Base-by-base conservation (phyloP, 2,329 filamentous ascomycete genomes). In the Waltergamsia citrina region DNA sequence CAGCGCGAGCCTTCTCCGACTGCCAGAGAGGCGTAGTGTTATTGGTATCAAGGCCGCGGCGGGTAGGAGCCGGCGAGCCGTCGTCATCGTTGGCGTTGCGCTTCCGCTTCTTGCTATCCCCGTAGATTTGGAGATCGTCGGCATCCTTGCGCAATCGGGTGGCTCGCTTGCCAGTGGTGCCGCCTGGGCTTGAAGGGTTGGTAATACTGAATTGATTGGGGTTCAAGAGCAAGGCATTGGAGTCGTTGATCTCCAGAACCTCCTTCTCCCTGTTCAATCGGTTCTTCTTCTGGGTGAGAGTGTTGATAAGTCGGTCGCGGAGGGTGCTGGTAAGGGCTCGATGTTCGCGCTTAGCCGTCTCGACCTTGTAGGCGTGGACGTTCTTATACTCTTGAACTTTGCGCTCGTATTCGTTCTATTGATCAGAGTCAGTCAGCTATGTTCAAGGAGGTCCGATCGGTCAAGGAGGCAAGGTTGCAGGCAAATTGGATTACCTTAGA, bases 161-260 rank as follows among this genome's bases (percentile, higher is more conserved):
- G 18, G 74, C 67, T 39, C 78, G 66, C 57, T 81, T 81, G 39
- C 66, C 67, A 37, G 78, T 74, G 15, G 72, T 63, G 26, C 75
- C 77, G 27, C 74, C 73, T 12, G 75, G 78, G 50, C 74, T 81
- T 20, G 71, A 61, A 15, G 74, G 78, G 52, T 80, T 78, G 34
- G 70, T 70, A 34, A 81, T 63, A 49, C 73, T 77, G 53, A 77
- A 82, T 49, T 82, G 78, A 41, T 76, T 80, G 12, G 78, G 77
- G 46, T 82, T 78, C 34, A 81, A 61, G 22, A 81, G 66, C 18
- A 81, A 59, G 14, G 78, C 76, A 29, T 72, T 79, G 19, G 72
- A 72, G 50, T 81, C 78, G 39, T 71, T 71, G 35, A 82, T 79
- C 47, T 82, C 78, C 28, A 81, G 61, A 4, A 75, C 74, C 47